Conservation (phyloP, 345 rosid genomes). For the Camelina hispida region DNA sequence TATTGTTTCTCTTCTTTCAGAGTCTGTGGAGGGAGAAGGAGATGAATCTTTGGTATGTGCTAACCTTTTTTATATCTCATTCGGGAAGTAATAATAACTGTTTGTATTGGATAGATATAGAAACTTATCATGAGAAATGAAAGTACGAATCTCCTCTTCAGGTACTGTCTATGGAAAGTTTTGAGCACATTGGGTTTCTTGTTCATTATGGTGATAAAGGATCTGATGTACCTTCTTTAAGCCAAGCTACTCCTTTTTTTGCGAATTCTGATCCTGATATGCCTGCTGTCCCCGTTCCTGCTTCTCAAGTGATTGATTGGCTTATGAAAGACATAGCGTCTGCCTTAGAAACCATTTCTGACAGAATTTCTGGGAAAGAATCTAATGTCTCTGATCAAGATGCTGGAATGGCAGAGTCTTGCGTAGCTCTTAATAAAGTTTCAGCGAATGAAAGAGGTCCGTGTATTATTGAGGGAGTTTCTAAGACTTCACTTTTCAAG, state of each 20-base stretch:
- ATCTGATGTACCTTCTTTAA: slow-evolving; percentile 66
- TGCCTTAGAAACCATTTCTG: slow-evolving; percentile 74
- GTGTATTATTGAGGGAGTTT: slow-evolving; percentile 86
- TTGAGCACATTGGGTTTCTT: slow-evolving; percentile 96
- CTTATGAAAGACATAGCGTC: slow-evolving; percentile 73
- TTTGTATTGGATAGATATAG: not conserved
- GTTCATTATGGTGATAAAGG: slow-evolving; percentile 88
- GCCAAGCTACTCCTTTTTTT: slow-evolving; percentile 89
- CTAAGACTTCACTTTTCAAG: slow-evolving; percentile 83
- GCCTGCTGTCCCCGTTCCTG: slow-evolving; percentile 89
- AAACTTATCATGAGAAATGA: not conserved
- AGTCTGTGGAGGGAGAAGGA: slow-evolving; percentile 81
- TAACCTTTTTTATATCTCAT: slow-evolving; percentile 32
- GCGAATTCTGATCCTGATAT: slow-evolving; percentile 93
- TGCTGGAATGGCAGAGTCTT: slow-evolving; percentile 77
- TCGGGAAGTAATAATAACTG: not conserved
- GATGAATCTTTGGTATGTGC: slow-evolving; percentile 81
- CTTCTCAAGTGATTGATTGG: slow-evolving; percentile 86
- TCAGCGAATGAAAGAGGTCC: slow-evolving; percentile 65
- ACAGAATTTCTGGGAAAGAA: slow-evolving; percentile 82
- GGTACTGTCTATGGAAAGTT: slow-evolving; percentile 91
- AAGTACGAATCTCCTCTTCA: slow-evolving; percentile 37
- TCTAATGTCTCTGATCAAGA: slow-evolving; percentile 70
- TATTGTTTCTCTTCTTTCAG: slow-evolving; percentile 83
- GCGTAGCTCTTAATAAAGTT: slow-evolving; percentile 62